phyloP scores from a whole-genome alignment of 805 yeast species.

The Ogataea trehaloabstinens region DNA sequence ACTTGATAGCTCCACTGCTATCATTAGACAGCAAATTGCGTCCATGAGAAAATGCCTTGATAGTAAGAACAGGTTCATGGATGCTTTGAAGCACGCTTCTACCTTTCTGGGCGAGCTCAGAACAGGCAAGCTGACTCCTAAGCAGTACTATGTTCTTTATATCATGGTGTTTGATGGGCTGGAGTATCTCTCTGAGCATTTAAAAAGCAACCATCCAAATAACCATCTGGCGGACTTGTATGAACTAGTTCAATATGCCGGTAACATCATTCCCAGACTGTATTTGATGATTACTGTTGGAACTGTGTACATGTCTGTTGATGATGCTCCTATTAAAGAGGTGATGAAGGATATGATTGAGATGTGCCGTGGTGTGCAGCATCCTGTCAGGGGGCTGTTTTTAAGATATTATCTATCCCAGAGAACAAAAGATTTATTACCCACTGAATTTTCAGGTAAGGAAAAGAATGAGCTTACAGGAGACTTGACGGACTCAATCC shows the following conservation, averaged over 20 bases:
- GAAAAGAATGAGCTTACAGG: slow-evolving; percentile 27
- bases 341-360: slow-evolving; percentile 95
- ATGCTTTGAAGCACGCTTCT: slow-evolving; percentile 84
- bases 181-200: slow-evolving; percentile 59
- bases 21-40: slow-evolving; percentile 66
- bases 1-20: slow-evolving; percentile 44
- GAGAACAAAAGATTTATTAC: slow-evolving; percentile 67
- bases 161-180: slow-evolving; percentile 81
- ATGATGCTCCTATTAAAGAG: slow-evolving; percentile 78
- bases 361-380: slow-evolving; percentile 96
- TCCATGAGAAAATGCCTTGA: slow-evolving; percentile 77
- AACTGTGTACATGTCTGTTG: slow-evolving; percentile 74
- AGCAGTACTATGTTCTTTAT: slow-evolving; percentile 90
- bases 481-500: slow-evolving; percentile 63
- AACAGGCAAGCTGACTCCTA: slow-evolving; percentile 73
- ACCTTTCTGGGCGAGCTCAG: slow-evolving; percentile 79
- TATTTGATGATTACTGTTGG: slow-evolving; percentile 96
- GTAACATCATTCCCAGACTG: slow-evolving; percentile 87
- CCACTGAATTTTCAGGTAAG: slow-evolving; percentile 27
- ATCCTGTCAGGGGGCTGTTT: slow-evolving; percentile 89
- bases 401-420: slow-evolving; percentile 86
- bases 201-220: slow-evolving; percentile 64
- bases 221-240: slow-evolving; percentile 84
- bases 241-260: slow-evolving; percentile 93
- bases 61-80: slow-evolving; percentile 66